A percentile compares a stretch with the other conserved stretches of the same genome.
phyloP scores from a whole-genome alignment of 2,329 filamentous ascomycete species.

The Cercospora citrullina region DNA sequence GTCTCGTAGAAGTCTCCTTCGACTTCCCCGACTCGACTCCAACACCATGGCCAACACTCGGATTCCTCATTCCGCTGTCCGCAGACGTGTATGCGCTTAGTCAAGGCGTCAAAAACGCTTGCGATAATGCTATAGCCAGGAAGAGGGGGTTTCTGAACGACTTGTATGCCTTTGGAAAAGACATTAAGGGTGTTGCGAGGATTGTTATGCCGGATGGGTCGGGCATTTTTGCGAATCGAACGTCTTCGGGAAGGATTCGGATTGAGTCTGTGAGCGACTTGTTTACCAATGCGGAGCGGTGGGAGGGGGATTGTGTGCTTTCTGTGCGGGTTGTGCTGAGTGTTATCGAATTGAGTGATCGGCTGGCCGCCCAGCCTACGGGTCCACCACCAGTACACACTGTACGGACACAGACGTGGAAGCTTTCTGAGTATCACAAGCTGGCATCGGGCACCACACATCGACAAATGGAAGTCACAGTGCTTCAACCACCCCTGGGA shows the following conservation, averaged over 20 bases:
- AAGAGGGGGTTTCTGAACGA: neutral
- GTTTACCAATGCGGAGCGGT: neutral
- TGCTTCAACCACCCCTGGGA: neutral
- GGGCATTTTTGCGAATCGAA: neutral
- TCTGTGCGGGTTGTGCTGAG: neutral
- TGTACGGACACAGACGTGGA: neutral
- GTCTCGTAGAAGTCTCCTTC: neutral
- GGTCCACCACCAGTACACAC: neutral
- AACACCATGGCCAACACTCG: neutral
- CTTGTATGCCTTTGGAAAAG: neutral
- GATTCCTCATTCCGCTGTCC: neutral
- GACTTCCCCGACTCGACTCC: neutral
- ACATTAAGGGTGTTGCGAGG: neutral
- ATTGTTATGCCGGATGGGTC: neutral
- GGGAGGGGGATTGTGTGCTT: neutral
- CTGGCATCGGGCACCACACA: neutral
- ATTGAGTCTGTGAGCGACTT: slow-evolving; percentile 1
- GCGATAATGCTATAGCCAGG: neutral
- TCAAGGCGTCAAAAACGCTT: neutral
- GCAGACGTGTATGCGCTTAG: neutral
- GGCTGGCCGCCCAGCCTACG: neutral
- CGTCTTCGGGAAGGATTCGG: neutral
- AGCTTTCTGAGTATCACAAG: no score
- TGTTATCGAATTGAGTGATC: neutral
- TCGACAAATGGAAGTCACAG: neutral